Evolutionary conservation across 1,284 basidiomycete species (phyloP).

Genomic region (Rhodotorula sp.): DNA sequence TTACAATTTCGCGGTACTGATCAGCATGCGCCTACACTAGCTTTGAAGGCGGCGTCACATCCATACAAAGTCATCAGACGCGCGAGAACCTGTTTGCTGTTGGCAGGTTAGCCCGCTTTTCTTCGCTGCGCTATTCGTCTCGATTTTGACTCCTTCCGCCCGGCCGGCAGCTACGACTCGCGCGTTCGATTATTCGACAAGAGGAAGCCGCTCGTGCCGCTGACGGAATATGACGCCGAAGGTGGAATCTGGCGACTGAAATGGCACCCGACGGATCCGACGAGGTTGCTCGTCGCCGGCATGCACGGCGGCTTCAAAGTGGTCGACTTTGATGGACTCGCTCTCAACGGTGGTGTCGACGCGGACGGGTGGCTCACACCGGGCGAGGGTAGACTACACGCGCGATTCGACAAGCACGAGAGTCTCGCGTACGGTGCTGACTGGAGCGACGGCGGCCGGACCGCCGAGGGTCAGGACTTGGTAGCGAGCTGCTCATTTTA

Average conservation of each 20-base stretch:
- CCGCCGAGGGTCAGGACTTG: slow-evolving; percentile 53
- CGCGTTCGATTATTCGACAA: slow-evolving; percentile 80
- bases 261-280: slow-evolving; percentile 74
- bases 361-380: slow-evolving; percentile 33
- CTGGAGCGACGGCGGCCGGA: slow-evolving; percentile 60
- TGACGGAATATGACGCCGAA: slow-evolving; percentile 68
- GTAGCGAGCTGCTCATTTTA: slow-evolving; percentile 96
- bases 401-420: slow-evolving; percentile 71
- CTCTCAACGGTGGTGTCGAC: slow-evolving; percentile 21
- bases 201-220: slow-evolving; percentile 63
- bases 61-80: slow-evolving; percentile 80
- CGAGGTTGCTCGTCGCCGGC: slow-evolving; percentile 81
- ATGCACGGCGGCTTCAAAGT: slow-evolving; percentile 98
- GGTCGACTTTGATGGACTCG: slow-evolving; percentile 54
- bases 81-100: slow-evolving; percentile 81
- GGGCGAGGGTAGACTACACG: slow-evolving; percentile 52
- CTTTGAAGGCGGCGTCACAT: slow-evolving; percentile 90
- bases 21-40: slow-evolving; percentile 50
- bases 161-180: slow-evolving; percentile 72
- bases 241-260: slow-evolving; percentile 96
- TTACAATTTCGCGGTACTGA: not conserved
- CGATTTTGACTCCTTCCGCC: too few species aligned
- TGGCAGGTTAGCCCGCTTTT: slow-evolving; percentile 64
- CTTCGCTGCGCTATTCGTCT: not conserved
- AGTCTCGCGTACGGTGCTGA: slow-evolving; percentile 93